Evolutionary conservation across 371 early-diverging fungal species (phyloP), one percentile per base, ranked within the genome.

Genomic region (Syncephalastrum racemosum): DNA sequence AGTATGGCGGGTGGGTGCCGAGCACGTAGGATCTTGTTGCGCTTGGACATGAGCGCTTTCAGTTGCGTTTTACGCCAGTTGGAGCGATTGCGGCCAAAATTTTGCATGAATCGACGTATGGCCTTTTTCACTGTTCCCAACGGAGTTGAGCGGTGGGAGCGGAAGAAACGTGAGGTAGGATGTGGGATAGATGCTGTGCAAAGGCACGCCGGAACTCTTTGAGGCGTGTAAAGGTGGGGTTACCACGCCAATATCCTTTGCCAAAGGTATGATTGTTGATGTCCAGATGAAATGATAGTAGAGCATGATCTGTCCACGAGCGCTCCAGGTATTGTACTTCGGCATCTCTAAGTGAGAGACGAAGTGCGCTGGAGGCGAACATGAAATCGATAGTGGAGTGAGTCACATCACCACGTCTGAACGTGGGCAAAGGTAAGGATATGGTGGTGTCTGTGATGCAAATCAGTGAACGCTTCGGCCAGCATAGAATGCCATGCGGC

Each of bases 381-480:
- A 57, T 50, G 18, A 43, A 57, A 24, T 57, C 58, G 19, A 57
- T 57, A 3, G 58, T 50, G n/a, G 58, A 57, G n/a, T 13, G n/a
- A 43, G n/a, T 39, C 18, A 2, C 2, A 24, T 18, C 15, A 16
- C 58, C 50, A 4, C 50, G 49, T 8, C 58, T 42, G 24, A 41
- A 57, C 3, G 58, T 50, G 6, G 50, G 58, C 12, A 27, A 4
- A n/a, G 50, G 41, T 15, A 22, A 6, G 4, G 25, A 14, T 6
- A 42, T 15, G 15, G 6, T 16, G 16, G 19, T n/a, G 5, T 18
- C 16, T 42, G 14, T 56, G 25, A 50, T 57, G 42, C 50, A 57
- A n/a, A 18, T 57, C 40, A 31, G 31, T 16, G 36, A 54, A 46
- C 4, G 44, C 16, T 16, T 24, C 4, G 3, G 22, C 10, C 7